Percentiles rank a stretch among this genome's conserved stretches.
Conservation (phyloP, 495 filamentous ascomycete genomes). For the Parathielavia appendiculata region DNA sequence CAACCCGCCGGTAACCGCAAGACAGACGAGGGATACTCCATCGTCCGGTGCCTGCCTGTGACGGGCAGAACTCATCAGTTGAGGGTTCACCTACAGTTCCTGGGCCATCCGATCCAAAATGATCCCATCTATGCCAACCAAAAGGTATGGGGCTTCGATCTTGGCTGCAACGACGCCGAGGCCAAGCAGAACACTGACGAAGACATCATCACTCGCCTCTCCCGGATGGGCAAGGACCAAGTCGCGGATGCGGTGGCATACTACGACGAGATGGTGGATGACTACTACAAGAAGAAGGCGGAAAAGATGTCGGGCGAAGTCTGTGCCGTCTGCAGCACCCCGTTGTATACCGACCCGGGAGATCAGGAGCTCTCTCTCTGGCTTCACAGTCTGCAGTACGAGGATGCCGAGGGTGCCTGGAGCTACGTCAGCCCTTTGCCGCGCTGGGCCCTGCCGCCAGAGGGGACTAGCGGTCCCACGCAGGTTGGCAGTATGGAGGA, state of each 20-base stretch:
- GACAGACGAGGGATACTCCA: conserved; percentile 69
- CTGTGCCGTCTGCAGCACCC: conserved; percentile 77
- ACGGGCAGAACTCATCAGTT: conserved; percentile 95
- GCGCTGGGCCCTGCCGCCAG: conserved; percentile 76
- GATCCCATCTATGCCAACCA: conserved; percentile 97
- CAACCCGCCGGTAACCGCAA: conserved; percentile 20
- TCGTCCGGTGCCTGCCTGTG: conserved; percentile 87
- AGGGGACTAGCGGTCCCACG: conserved; percentile 53
- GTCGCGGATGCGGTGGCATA: conserved; percentile 86
- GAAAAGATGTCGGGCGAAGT: conserved; percentile 85
- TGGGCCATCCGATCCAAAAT: conserved; percentile 92
- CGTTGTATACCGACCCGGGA: conserved; percentile 88
- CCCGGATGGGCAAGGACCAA: conserved; percentile 90
- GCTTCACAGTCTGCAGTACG: conserved; percentile 85
- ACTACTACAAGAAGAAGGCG: conserved; percentile 77
- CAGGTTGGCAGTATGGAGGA: conserved; percentile 52
- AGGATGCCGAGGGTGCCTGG: conserved; percentile 75
- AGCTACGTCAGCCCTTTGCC: conserved; percentile 80
- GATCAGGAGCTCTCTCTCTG: conserved; percentile 86
- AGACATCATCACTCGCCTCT: conserved; percentile 78
- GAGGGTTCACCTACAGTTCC: conserved; percentile 87
- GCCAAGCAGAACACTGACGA: conserved; percentile 67
- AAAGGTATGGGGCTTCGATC: conserved; percentile 75
- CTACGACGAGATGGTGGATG: conserved; percentile 83
- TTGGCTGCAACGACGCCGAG: conserved; percentile 66